Conservation (phyloP, 2,329 filamentous ascomycete genomes). For the Rhytidhysteron rufulum region DNA sequence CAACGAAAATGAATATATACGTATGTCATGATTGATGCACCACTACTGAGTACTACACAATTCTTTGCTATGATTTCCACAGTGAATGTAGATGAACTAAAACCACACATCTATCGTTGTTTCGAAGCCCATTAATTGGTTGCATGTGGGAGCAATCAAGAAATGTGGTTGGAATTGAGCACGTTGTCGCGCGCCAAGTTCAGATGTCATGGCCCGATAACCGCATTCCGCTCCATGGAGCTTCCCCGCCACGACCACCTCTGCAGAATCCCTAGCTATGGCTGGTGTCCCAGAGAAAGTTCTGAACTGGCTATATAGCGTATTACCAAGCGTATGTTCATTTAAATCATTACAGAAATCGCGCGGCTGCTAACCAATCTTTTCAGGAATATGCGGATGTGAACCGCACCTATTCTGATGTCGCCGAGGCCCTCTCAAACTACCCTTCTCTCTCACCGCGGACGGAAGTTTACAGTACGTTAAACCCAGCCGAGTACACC, state of each 20-base stretch:
- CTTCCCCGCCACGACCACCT: conserved; percentile 20
- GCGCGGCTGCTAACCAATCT: conserved; percentile 2
- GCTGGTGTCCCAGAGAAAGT: conserved; percentile 79
- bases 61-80: too few species aligned
- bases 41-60: too few species aligned
- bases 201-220: conserved; percentile 6
- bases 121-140: too few species aligned
- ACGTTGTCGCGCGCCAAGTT: conserved; percentile 24
- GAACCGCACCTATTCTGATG: conserved; percentile 87
- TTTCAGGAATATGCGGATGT: conserved; percentile 85
- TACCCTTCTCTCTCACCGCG: conserved; percentile 77
- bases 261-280: conserved; percentile 35
- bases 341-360: not conserved
- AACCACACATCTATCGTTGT: too few species aligned
- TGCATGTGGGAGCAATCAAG: too few species aligned
- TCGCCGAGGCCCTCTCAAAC: conserved; percentile 74
- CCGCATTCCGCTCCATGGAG: conserved; percentile 10
- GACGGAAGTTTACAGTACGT: conserved; percentile 91
- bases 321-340: conserved; percentile 56
- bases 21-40: too few species aligned
- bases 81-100: too few species aligned
- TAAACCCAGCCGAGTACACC: conserved; percentile 2
- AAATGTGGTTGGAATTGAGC: too few species aligned
- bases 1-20: too few species aligned
- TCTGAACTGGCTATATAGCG: conserved; percentile 91